Base-by-base conservation (phyloP, 805 yeast genomes). In the Wickerhamiella lipophila region DNA sequence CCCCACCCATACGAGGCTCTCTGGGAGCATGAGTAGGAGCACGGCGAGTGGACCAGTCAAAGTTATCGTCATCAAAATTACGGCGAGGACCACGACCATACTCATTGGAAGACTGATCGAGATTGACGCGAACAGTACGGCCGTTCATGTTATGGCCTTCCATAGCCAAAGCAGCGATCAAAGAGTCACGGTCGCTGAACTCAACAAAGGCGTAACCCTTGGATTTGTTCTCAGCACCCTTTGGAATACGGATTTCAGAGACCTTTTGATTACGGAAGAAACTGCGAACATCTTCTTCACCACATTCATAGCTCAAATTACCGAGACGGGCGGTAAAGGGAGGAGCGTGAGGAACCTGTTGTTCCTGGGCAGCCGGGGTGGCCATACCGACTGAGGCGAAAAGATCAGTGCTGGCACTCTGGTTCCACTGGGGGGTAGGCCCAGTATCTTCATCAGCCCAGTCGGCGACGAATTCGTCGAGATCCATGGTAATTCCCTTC, bases 141-240 rank as follows among this genome's bases (percentile, higher is more conserved):
- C 79, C 79, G 68, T 74, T 78, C 52, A 82, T 81, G 52, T 76
- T 70, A 56, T 77, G 79, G 65, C 84, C 84, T 60, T 84, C 72
- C 61, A 79, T 76, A 50, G 77, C 76, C 57, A 89, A 67, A 42
- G 96, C 92, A 54, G 74, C 73, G 50, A 72, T 80, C 59, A 89
- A 73, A 57, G 83, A 82, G 52, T 83, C 95, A 60, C 79, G 81
- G 52, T 83, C 75, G 63, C 78, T 86, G 60, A 78, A 92, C 64
- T 88, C 94, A 52, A 89, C 83, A 64, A 85, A 88, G 22, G 94
- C 96, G 61, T 79, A 83, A 39, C 95, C 95, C 59, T 82, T 80
- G 73, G 83, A 72, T 60, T 79, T 77, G 32, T 83, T 79, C 50
- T 79, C 76, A 58, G 64, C 59, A 65, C 83, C 94, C 60, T 70